These are phyloP conservation scores for Wickerhamomyces queroliae DNA, from an alignment of 805 yeast genomes.

Conservation along the genomic window DNA sequence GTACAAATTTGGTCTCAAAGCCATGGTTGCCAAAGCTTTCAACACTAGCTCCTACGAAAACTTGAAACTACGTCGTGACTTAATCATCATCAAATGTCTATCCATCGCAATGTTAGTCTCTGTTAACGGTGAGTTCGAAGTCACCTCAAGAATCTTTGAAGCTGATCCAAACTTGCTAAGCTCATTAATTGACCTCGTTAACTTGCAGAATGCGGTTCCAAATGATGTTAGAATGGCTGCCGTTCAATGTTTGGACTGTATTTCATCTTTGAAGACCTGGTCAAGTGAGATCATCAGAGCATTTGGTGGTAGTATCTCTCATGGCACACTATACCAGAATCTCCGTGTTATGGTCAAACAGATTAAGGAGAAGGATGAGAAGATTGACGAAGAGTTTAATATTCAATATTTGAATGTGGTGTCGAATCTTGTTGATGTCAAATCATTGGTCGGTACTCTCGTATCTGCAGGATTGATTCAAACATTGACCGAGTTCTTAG, in stretches of 20 bases:
- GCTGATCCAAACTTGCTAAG: slow-evolving; percentile 66
- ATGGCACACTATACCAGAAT: slow-evolving; percentile 74
- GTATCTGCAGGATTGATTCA: slow-evolving; percentile 73
- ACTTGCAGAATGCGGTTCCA: slow-evolving; percentile 56
- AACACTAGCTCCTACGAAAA: slow-evolving; percentile 48
- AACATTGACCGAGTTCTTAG: slow-evolving; percentile 56
- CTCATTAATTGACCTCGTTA: slow-evolving; percentile 65
- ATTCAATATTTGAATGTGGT: slow-evolving; percentile 52
- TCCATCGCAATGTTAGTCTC: slow-evolving; percentile 62
- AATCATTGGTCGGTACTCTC: slow-evolving; percentile 47
- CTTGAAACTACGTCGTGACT: slow-evolving; percentile 46
- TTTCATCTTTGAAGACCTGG: slow-evolving; percentile 62
- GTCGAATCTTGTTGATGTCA: slow-evolving; percentile 54
- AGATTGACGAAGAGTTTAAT: slow-evolving; percentile 42
- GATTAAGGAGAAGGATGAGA: slow-evolving; percentile 33
- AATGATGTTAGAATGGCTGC: slow-evolving; percentile 52
- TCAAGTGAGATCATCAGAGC: slow-evolving; percentile 73
- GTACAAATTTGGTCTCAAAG: slow-evolving; percentile 56
- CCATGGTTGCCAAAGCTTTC: slow-evolving; percentile 69
- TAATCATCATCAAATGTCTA: slow-evolving; percentile 58
- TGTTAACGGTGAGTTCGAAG: slow-evolving; percentile 48
- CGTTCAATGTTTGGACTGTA: slow-evolving; percentile 59
- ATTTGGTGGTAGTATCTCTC: slow-evolving; percentile 80
- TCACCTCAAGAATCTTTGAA: slow-evolving; percentile 63
- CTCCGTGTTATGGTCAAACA: slow-evolving; percentile 56